These are phyloP conservation scores for Phalaenopsis equestris DNA, from an alignment of 106 monocot species.

Conservation along the genomic window DNA sequence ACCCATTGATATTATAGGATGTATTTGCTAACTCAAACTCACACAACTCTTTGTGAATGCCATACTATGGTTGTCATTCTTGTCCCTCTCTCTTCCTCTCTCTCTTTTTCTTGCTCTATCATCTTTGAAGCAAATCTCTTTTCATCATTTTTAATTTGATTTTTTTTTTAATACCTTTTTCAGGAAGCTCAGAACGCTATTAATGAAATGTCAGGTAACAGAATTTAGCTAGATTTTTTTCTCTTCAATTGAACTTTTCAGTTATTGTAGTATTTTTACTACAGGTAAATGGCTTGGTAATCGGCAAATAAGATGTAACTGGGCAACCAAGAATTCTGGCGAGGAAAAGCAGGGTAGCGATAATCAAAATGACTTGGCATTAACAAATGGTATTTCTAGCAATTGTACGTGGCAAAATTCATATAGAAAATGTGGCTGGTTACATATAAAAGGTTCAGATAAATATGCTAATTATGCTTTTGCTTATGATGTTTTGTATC, in stretches of 20 bases:
- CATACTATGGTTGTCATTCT: background rate
- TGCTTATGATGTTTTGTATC: background rate
- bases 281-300: slow-evolving; percentile 67
- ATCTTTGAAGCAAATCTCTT: background rate
- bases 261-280: background rate
- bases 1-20: no score
- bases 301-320: slow-evolving; percentile 66
- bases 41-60: no score
- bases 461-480: background rate
- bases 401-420: slow-evolving; percentile 13
- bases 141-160: slow-evolving; percentile 4
- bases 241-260: background rate
- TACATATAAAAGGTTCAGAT: background rate
- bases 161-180: background rate
- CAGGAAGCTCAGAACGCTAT: slow-evolving; percentile 57
- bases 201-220: slow-evolving; percentile 41
- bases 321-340: slow-evolving; percentile 49
- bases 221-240: background rate
- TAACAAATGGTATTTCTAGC: slow-evolving; percentile 44
- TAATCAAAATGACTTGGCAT: slow-evolving; percentile 39
- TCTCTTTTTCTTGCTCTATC: background rate
- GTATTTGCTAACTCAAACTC: no score
- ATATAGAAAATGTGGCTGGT: background rate
- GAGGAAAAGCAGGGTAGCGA: slow-evolving; percentile 44
- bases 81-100: background rate